Evolutionary conservation across 345 rosid species (phyloP).

Genomic region (Luvunga scandens): DNA sequence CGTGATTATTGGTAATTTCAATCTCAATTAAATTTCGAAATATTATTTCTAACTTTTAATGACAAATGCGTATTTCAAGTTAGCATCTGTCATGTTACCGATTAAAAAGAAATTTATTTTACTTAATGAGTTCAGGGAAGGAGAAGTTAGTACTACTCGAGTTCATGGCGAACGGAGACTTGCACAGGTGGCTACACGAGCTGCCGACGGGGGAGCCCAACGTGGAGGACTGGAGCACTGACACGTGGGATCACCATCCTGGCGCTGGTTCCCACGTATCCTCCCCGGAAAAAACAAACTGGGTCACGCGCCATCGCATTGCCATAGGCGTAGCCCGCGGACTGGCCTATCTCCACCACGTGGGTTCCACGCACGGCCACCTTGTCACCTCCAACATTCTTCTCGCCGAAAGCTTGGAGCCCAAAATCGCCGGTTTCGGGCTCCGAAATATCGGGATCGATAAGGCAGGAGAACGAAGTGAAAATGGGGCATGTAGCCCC

Average conservation of each 20-base stretch:
- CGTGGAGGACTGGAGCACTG: constrained; percentile 93
- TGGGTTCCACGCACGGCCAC: constrained; percentile 77
- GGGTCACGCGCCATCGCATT: constrained; percentile 79
- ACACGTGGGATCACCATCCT: constrained; percentile 77
- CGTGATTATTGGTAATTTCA: no score
- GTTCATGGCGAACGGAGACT: constrained; percentile 84
- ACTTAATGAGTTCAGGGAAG: constrained; percentile 37
- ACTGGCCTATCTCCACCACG: constrained; percentile 88
- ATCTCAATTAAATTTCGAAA: no score
- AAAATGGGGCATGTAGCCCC: constrained; percentile 8
- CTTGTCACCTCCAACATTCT: constrained; percentile 77
- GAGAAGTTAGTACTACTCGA: constrained; percentile 82
- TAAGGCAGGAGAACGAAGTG: neutral
- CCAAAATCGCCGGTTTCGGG: constrained; percentile 78
- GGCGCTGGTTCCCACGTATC: constrained; percentile 23
- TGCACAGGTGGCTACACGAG: constrained; percentile 91
- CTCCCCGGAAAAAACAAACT: constrained; percentile 56
- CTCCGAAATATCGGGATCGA: constrained; percentile 29
- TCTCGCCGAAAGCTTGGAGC: constrained; percentile 66
- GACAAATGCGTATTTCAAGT: no score
- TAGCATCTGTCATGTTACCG: no score
- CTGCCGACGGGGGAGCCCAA: constrained; percentile 74
- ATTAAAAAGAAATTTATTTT: no score
- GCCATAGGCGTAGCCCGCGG: constrained; percentile 92
- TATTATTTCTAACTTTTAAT: no score